Base-by-base conservation (phyloP, 2,329 filamentous ascomycete species). In the Gnomoniopsis smithogilvyi region DNA sequence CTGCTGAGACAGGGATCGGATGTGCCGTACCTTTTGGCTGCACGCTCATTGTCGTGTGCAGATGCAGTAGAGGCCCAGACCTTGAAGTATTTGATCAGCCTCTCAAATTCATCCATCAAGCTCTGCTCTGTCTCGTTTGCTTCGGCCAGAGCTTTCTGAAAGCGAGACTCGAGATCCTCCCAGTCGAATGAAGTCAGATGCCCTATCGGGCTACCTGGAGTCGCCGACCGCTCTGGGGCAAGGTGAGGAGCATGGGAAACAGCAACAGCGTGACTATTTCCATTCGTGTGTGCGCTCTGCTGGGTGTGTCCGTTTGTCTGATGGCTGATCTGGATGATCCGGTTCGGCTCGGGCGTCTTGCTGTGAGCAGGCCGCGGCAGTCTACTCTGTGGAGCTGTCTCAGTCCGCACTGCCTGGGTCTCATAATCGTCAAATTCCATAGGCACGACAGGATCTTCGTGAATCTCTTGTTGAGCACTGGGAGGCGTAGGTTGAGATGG, bases 41-140 rank as follows among this genome's bases (percentile, higher is more conserved):
- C 89, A 58, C 93, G 84, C 60, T 88, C 87, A 57, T 90, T 86
- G 71, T 96, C 93, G 62, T 91, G 86, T 12, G 79, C 75, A 34
- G 86, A 82, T 1, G 89, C 88, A 14, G 89, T 85, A 21, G 87
- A 80, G 24, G 90, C 89, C 92, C 93, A 97, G 38, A 87, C 76
- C 59, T 82, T 81, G 71, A 96, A 96, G 70, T 89, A 90, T 91
- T 86, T 82, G 62, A 89, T 81, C n/a, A 93, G 76, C 46, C 78
- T 74, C 17, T 86, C 79, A 63, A 89, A 91, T 62, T 93, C 87
- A 21, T 84, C 78, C 55, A 89, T 75, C 48, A 94, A 77, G 33
- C 83, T 77, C 48, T 80, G 79, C 69, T 96, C 92, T 2, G 85
- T 75, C 2, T 78, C 76, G 54, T 86, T 81, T 36, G 88, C 83